Evolutionary conservation across 805 yeast genomes (phyloP), one percentile per base, ranked within the genome.

Genomic region (Candida adriatica): DNA sequence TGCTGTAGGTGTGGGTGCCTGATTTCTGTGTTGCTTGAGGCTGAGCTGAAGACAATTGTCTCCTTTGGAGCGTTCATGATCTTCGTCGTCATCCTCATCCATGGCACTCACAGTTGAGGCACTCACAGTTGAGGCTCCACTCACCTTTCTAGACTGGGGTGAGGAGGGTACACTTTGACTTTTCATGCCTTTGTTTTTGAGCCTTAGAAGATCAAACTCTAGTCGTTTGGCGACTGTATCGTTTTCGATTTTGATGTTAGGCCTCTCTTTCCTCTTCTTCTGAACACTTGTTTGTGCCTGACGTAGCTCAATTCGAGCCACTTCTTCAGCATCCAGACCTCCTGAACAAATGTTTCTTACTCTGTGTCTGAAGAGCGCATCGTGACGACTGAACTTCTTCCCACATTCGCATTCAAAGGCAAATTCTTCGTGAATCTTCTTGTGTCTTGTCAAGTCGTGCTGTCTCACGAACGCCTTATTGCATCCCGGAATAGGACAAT

Each of bases 391-490:
- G 60, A 92, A 92, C 40, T 78, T 79, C 58, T 88, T 90, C n/a
- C 96, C 96, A 61, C 99, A 94, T 0, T 82, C 81, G 58, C 98
- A 92, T 17, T 63, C 63, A 45, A 70, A 79, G 17, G 78, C 69
- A 39, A 78, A 77, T 31, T 75, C 87, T 33, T 74, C 68, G 53
- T 92, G 99, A 11, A 88, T 83, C 53, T 84, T 85, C 43, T 75
- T 77, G 51, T 92, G 99, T 39, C 99, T 72, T 38, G 85, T 73
- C 46, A 92, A 65, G 58, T 92, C 99, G 53, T 92, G 98, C 41
- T 90, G 95, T 41, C 99, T 70, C 16, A 92, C 99, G 62, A 92
- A 92, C 23, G 84, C 73, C 45, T 88, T 84, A 4, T 73, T 70
- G 57, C 99, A 92, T 26, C 66, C 66, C 4, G 64, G 63, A 26